Conservation (phyloP, 805 yeast genomes). For the Candida chauliodis region DNA sequence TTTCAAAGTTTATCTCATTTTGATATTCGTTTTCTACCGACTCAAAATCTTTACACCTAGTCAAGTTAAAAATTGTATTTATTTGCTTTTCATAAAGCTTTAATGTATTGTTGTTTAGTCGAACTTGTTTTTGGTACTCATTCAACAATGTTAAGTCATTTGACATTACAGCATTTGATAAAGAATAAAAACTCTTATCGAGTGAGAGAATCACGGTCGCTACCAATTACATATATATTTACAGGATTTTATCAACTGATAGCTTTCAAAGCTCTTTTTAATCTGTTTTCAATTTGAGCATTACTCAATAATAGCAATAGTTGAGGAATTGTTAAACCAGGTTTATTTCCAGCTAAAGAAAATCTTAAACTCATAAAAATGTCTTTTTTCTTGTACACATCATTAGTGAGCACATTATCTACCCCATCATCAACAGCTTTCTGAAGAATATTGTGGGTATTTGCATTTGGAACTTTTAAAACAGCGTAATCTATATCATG, state of each 20-base stretch:
- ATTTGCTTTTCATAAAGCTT: neutral
- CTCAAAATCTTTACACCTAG: neutral
- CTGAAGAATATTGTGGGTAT: slow-evolving; percentile 3
- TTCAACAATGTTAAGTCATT: neutral
- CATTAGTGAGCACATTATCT: slow-evolving; percentile 8
- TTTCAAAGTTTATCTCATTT: slow-evolving; percentile 7
- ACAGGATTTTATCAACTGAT: slow-evolving; percentile 6
- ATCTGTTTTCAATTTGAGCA: slow-evolving; percentile 27
- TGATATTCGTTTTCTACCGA: neutral
- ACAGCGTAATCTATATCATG: slow-evolving; percentile 28
- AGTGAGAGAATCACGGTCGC: neutral
- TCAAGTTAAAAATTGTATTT: neutral
- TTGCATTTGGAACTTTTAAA: slow-evolving; percentile 6
- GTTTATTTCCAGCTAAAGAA: slow-evolving; percentile 64
- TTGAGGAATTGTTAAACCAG: slow-evolving; percentile 67
- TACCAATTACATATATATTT: slow-evolving; percentile 4
- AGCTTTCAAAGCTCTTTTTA: slow-evolving; percentile 13
- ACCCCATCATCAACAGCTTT: slow-evolving; percentile 1
- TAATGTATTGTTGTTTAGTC: neutral
- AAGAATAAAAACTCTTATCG: neutral
- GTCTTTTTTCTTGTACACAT: slow-evolving; percentile 27
- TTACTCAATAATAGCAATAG: slow-evolving; percentile 55
- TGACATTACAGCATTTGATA: neutral
- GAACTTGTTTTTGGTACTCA: neutral
- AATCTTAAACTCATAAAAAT: slow-evolving; percentile 60